Conservation (phyloP, 257 asterid species). For the Cinchona pubescens region DNA sequence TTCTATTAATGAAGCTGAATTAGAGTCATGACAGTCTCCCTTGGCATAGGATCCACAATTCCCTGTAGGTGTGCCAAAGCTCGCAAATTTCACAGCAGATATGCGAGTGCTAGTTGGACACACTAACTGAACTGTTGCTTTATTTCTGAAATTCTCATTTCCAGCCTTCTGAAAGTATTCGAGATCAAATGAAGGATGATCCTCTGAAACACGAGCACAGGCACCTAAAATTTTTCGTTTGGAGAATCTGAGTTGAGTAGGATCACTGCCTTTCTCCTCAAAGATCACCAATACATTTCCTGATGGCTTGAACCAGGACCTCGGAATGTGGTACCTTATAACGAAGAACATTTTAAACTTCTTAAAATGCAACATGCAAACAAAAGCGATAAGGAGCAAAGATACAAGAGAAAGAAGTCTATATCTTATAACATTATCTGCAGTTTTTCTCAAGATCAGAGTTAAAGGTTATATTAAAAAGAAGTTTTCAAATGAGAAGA, state of each 20-base stretch:
- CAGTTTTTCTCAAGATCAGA: neutral
- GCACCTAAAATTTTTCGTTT: constrained; percentile 47
- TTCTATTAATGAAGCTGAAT: constrained; percentile 40
- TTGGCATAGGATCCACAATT: constrained; percentile 53
- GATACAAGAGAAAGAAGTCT: neutral
- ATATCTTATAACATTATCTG: neutral
- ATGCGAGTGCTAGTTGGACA: constrained; percentile 48
- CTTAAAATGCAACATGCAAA: neutral
- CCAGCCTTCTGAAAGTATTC: constrained; percentile 30
- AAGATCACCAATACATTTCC: constrained; percentile 72
- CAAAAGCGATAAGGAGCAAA: neutral
- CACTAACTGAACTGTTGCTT: constrained; percentile 39
- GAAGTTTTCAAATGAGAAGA: neutral
- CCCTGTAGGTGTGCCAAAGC: constrained; percentile 68
- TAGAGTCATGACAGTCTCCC: constrained; percentile 60
- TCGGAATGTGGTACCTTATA: constrained; percentile 81
- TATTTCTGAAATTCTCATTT: constrained; percentile 23
- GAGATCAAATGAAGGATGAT: constrained; percentile 50
- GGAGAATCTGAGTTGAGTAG: constrained; percentile 58
- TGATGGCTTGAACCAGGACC: constrained; percentile 93
- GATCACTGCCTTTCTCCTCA: constrained; percentile 90
- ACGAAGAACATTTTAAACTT: constrained; percentile 10
- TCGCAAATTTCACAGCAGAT: constrained; percentile 58
- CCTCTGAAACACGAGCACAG: constrained; percentile 58
- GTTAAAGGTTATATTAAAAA: neutral